phyloP scores from a whole-genome alignment of 148 eudicot species.

The Linanthus parryae region DNA sequence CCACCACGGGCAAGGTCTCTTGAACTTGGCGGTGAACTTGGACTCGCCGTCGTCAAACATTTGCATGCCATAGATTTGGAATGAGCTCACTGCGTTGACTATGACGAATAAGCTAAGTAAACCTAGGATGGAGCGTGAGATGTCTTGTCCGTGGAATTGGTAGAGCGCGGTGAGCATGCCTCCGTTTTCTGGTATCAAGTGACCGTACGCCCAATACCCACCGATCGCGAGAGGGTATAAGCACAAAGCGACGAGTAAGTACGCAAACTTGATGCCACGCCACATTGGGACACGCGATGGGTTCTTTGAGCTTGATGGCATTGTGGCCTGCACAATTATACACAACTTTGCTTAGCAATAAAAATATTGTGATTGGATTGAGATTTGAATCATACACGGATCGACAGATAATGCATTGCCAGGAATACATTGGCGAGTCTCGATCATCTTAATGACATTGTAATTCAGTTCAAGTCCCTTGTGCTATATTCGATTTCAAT shows the following conservation, averaged over 20 bases:
- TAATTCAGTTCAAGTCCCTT: no score
- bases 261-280: conserved; percentile 70
- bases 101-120: conserved; percentile 48
- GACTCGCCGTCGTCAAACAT: conserved; percentile 75
- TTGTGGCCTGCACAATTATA: conserved; percentile 47
- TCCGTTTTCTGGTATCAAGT: conserved; percentile 52
- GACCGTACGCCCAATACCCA: conserved; percentile 90
- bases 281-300: conserved; percentile 91
- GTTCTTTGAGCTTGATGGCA: conserved; percentile 86
- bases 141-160: conserved; percentile 46
- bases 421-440: no score
- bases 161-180: conserved; percentile 63
- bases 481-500: no score
- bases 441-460: no score
- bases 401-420: no score
- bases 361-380: no score
- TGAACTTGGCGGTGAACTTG: conserved; percentile 43
- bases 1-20: conserved; percentile 72
- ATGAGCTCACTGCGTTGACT: conserved; percentile 58
- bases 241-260: conserved; percentile 57
- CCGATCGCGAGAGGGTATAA: conserved; percentile 77
- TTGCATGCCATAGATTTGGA: conserved; percentile 85
- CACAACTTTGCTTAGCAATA: no score
- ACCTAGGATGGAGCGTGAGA: conserved; percentile 38
- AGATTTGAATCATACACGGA: no score